Evolutionary conservation across 2,329 filamentous ascomycete species (phyloP).

Genomic region (Xylariomycetidae sp.): DNA sequence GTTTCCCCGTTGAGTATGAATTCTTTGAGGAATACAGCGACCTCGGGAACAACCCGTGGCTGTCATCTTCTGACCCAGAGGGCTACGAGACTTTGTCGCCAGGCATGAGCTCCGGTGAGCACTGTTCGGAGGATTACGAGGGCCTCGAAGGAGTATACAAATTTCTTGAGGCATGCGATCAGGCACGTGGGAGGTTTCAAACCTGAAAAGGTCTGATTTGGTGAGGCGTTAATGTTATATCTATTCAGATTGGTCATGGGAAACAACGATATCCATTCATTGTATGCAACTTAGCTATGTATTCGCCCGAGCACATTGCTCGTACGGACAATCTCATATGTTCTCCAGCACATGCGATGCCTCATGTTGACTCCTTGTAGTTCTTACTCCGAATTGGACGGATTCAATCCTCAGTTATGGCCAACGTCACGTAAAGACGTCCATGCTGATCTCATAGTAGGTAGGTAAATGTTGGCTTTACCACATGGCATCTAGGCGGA

Average conservation of each 20-base stretch:
- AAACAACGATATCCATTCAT: not conserved
- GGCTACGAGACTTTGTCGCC: constrained; percentile 48
- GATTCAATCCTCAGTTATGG: no score
- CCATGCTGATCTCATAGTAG: no score
- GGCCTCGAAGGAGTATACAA: constrained; percentile 52
- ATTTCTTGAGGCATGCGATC: constrained; percentile 54
- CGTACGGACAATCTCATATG: no score
- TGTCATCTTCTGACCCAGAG: constrained; percentile 36
- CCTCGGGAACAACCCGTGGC: constrained; percentile 42
- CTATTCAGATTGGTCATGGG: not conserved
- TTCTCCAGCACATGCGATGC: no score
- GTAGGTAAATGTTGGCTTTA: no score
- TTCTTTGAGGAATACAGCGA: constrained; percentile 34
- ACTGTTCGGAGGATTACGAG: constrained; percentile 44
- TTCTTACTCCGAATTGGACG: no score
- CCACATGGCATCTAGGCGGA: no score
- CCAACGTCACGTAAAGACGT: no score
- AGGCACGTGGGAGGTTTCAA: constrained; percentile 21
- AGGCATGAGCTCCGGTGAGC: constrained; percentile 36
- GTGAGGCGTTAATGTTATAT: not conserved
- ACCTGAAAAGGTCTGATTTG: constrained; percentile 3
- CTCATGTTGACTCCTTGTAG: no score
- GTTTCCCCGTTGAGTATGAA: constrained; percentile 28
- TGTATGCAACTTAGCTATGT: no score
- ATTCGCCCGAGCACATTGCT: no score